Evolutionary conservation across 1,139 yeast genomes (phyloP), one percentile per base, ranked within the genome.

Genomic region (Geotrichum phurueaensis): DNA sequence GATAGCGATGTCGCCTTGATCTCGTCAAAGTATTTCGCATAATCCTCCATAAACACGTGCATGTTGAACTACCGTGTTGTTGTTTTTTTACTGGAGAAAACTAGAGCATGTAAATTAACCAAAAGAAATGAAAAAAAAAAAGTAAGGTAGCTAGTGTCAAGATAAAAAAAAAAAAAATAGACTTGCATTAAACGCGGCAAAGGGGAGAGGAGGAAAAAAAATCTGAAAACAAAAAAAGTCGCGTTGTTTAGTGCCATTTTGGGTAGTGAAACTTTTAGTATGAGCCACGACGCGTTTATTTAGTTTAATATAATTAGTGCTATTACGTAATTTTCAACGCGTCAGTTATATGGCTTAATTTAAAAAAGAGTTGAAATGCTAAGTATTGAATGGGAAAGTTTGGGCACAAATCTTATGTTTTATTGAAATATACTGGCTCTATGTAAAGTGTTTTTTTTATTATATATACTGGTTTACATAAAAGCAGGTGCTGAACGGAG

Each of bases 1-100:
- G 96, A 86, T 58, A 89, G 63, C 13, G 76, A 69, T n/a, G 70
- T 62, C 39, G 60, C 59, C 58, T 68, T 66, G 54, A 74, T 68
- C 12, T 63, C 65, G 39, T 67, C 67, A 64, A 71, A 74, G 53
- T 71, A 70, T 53, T 64, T 62, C 20, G 66, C 67, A 60, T 71
- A 72, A 58, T 68, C 66, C 54, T 67, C 68, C 54, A 74, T 71
- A 58, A 65, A 64, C 52, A 73, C 71, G 61, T 68, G 68, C 76
- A 73, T 73, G 61, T 50, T 55, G 60, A 48, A 5, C 31, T n/a
- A 23, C 33, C 18, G 13, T 51, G 29, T 31, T n/a, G n/a, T n/a
- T n/a, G n/a, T n/a, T n/a, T n/a, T n/a, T 31, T 23, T 18, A 15
- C 12, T 31, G 23, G 23, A 31, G 36, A 18, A 50, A 9, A 10